Base-by-base conservation (phyloP, 1,139 yeast genomes). In the Wickerhamiella pararugosa region DNA sequence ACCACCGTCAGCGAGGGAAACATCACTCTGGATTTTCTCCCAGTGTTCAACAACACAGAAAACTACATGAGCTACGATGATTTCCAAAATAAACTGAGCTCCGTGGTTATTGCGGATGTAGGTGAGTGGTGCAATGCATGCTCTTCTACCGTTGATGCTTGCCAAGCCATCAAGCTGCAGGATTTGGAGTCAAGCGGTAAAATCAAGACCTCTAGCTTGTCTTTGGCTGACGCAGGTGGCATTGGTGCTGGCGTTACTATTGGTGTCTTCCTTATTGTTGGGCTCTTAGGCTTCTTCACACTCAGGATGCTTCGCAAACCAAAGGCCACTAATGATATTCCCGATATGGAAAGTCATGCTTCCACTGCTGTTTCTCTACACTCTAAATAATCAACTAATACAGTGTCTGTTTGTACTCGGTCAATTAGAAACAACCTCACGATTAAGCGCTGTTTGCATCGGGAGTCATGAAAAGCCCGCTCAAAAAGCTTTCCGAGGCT, bases 161-260 rank as follows among this genome's bases (percentile, higher is more conserved):
- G 34, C 11, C 9, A 8, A 7, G 34, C 34, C 15, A 32, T 8
- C 7, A 10, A 9, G 8, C 10, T 8, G 9, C 15, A 6, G 7
- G 26, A 9, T n/a, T 4, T 26, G 7, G 27, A 6, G n/a, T 5
- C 2, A n/a, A n/a, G 9, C 29, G 11, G 31, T 6, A 26, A 32
- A 21, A 32, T 8, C 21, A 15, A 25, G 15, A 27, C 9, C 11
- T 43, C 45, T 10, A 40, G 36, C 5, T 45, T 66, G 41, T 45
- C 63, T 5, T 52, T 57, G 15, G 70, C 69, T 7, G 69, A 48
- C 34, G 71, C 70, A 29, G 71, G 71, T 45, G 71, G 71, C 45
- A 66, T 67, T 47, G 71, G 71, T 41, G 71, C 71, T n/a, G 71
- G 70, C 52, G 67, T 64, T 36, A 67, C 71, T 25, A 52, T 67